phyloP scores from a whole-genome alignment of 495 filamentous ascomycete genomes.

The Patellaria atrata region DNA sequence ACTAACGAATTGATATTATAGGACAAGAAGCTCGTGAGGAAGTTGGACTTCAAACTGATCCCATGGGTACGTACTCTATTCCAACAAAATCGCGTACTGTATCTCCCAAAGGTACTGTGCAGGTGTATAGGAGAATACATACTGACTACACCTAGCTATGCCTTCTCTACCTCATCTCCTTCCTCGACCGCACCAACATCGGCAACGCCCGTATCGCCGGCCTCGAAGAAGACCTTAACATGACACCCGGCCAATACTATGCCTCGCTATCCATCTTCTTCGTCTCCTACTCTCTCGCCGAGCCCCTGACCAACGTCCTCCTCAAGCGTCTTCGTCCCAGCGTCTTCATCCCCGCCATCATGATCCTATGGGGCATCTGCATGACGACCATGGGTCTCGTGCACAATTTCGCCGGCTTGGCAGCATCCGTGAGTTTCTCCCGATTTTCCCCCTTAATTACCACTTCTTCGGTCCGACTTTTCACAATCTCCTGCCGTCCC shows the following conservation, averaged over 20 bases:
- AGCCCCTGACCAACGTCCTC: conserved; percentile 77
- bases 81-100: conserved; percentile 5
- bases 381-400: conserved; percentile 80
- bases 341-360: conserved; percentile 37
- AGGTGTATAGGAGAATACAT: too few relatives aligned
- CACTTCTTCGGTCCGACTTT: too few relatives aligned
- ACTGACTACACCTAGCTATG: too few relatives aligned
- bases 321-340: conserved; percentile 46
- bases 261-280: conserved; percentile 75
- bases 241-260: conserved; percentile 62
- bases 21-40: conserved; percentile 41
- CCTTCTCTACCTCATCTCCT: conserved; percentile 71
- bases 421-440: too few relatives aligned
- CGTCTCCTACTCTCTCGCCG: conserved; percentile 75
- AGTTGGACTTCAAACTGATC: conserved; percentile 55
- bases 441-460: too few relatives aligned
- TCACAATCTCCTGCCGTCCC: too few relatives aligned
- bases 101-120: not conserved
- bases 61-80: conserved; percentile 44
- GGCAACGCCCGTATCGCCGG: conserved; percentile 81
- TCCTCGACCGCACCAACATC: conserved; percentile 52
- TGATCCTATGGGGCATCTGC: conserved; percentile 53
- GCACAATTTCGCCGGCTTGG: conserved; percentile 60
- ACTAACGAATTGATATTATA: conserved; percentile 6
- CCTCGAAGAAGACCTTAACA: conserved; percentile 45